Conservation (phyloP, 2,329 filamentous ascomycete species). For the Pseudopyricularia javanii region DNA sequence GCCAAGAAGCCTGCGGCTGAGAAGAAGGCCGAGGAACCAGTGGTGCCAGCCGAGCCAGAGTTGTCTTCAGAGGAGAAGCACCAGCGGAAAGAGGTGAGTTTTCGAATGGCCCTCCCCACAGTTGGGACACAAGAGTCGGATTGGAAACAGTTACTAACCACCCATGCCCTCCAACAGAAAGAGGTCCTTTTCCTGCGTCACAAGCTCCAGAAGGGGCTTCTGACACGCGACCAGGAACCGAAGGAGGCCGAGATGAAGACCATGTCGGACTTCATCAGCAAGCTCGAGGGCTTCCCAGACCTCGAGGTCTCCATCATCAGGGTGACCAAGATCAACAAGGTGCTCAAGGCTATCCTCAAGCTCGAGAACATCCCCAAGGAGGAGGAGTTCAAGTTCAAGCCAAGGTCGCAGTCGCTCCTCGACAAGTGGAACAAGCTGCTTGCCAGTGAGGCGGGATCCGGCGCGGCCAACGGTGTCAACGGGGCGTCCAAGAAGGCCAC, state of each 20-base stretch:
- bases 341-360: conserved; percentile 88
- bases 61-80: conserved; percentile 45
- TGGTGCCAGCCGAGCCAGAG: conserved; percentile 40
- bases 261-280: conserved; percentile 66
- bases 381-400: conserved; percentile 80
- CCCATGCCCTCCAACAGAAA: conserved; percentile 29
- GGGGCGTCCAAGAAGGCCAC: conserved; percentile 24
- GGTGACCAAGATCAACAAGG: conserved; percentile 95
- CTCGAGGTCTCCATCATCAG: conserved; percentile 84
- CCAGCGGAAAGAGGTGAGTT: conserved; percentile 44
- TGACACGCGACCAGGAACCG: conserved; percentile 74
- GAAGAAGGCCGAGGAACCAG: conserved; percentile 34
- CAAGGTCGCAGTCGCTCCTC: conserved; percentile 67
- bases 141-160: background rate
- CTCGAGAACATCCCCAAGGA: conserved; percentile 76
- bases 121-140: background rate
- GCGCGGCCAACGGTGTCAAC: conserved; percentile 34
- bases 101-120: too few relatives aligned
- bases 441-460: conserved; percentile 38
- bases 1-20: conserved; percentile 47
- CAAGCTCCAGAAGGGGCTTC: conserved; percentile 86
- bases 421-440: conserved; percentile 81
- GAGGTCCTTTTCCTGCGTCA: conserved; percentile 89
- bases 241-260: conserved; percentile 71
- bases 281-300: conserved; percentile 68